Evolutionary conservation across 805 yeast genomes (phyloP).

Genomic region (Sugiyamaella americana): DNA sequence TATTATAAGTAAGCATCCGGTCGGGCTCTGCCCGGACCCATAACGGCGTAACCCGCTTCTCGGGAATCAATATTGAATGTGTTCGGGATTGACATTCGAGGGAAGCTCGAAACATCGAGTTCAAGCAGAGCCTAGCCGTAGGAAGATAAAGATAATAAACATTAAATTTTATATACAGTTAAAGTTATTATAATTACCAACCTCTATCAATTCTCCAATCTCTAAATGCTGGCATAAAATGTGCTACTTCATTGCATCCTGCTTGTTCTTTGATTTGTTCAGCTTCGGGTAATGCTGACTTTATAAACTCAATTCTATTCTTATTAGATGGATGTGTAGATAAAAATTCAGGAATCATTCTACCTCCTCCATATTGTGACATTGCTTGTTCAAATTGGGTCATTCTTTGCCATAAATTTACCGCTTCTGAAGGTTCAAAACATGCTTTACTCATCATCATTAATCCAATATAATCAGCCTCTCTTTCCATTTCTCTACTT

Average conservation of each 20-base stretch:
- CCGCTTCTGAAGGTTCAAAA: slow-evolving; percentile 69
- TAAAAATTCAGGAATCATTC: slow-evolving; percentile 51
- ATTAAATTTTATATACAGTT: too few species aligned
- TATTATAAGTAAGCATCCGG: too few species aligned
- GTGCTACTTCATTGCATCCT: slow-evolving; percentile 38
- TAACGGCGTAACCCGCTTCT: too few species aligned
- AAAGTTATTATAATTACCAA: too few species aligned
- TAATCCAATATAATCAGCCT: slow-evolving; percentile 92
- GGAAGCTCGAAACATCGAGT: too few species aligned
- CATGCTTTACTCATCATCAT: slow-evolving; percentile 90
- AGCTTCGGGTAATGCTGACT: slow-evolving; percentile 51
- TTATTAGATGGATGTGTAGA: slow-evolving; percentile 86
- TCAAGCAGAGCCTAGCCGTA: too few species aligned
- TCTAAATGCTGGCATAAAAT: too few species aligned
- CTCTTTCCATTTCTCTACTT: slow-evolving; percentile 89
- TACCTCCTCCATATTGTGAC: slow-evolving; percentile 15
- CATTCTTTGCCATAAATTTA: slow-evolving; percentile 81
- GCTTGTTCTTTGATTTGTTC: slow-evolving; percentile 35
- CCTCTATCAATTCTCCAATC: too few species aligned
- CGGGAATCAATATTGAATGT: too few species aligned
- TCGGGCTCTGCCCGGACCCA: too few species aligned
- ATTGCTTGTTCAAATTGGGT: slow-evolving; percentile 36
- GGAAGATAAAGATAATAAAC: too few species aligned
- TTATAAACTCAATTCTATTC: slow-evolving; percentile 64
- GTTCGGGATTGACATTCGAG: too few species aligned